phyloP scores from a whole-genome alignment of 345 rosid genomes.

The Citrus inodora region DNA sequence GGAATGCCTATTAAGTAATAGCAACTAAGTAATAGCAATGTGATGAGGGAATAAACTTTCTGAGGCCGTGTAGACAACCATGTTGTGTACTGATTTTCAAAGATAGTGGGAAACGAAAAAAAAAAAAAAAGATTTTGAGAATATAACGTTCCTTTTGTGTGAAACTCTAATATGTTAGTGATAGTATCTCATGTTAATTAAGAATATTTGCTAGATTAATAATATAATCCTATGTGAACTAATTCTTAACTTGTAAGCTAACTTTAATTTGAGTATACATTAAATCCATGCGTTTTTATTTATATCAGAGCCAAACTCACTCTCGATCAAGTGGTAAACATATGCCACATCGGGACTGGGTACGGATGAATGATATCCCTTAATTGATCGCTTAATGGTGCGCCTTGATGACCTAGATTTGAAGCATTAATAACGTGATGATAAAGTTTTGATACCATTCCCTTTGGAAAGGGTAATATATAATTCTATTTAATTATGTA shows the following conservation, averaged over 20 bases:
- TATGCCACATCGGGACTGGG: no score
- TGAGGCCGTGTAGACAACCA: background rate
- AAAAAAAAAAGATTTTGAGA: background rate
- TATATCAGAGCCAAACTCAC: no score
- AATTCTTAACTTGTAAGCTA: no score
- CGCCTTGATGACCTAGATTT: constrained; percentile 16
- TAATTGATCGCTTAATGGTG: background rate
- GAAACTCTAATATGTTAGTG: background rate
- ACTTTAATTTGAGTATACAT: no score
- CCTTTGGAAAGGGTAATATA: background rate
- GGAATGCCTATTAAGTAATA: background rate
- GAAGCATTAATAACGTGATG: constrained; percentile 16
- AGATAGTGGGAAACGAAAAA: background rate
- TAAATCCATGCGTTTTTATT: no score
- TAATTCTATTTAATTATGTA: background rate
- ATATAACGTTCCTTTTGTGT: constrained; percentile 9
- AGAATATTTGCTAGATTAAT: no score
- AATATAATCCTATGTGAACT: no score
- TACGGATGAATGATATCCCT: background rate
- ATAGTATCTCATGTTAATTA: no score
- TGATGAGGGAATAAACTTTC: constrained; percentile 1
- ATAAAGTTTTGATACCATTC: constrained; percentile 30
- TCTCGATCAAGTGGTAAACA: no score
- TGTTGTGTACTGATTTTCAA: background rate
- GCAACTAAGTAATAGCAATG: background rate